Evolutionary conservation across 495 filamentous ascomycete genomes (phyloP).

Genomic region (Neurospora sp.): DNA sequence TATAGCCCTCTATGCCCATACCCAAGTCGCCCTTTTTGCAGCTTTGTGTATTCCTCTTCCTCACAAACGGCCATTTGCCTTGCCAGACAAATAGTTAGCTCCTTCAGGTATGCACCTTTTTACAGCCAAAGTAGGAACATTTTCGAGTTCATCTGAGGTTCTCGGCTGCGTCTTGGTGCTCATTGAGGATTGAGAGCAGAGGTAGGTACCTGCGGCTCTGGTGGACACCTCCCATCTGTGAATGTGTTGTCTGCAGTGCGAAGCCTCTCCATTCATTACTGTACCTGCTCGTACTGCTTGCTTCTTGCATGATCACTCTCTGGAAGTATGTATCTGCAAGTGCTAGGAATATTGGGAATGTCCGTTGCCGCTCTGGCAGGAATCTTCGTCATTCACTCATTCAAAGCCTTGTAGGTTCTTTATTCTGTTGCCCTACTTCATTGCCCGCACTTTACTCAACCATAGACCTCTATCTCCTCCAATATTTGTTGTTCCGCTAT

Average conservation of each 20-base stretch:
- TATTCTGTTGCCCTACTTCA: not conserved
- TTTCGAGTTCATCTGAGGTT: not conserved
- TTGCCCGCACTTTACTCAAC: not conserved
- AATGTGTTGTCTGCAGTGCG: not conserved
- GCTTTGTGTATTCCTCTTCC: not conserved
- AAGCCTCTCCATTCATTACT: not conserved
- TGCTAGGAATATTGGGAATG: not conserved
- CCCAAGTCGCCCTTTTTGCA: not conserved
- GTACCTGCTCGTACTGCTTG: not conserved
- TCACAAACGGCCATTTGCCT: not conserved
- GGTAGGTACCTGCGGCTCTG: not conserved
- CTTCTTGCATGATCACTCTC: not conserved
- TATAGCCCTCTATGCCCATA: not conserved
- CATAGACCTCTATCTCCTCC: not conserved
- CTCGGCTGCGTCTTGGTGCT: not conserved
- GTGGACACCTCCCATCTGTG: not conserved
- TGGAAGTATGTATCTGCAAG: not conserved
- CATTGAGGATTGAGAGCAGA: not conserved
- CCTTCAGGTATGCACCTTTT: no score
- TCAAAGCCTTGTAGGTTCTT: not conserved
- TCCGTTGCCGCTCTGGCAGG: not conserved
- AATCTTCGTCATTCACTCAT: not conserved
- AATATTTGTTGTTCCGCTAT: not conserved
- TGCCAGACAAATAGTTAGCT: rapidly evolving
- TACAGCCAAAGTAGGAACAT: not conserved